Base-by-base conservation (phyloP, 495 filamentous ascomycete genomes). In the Aspergillus panamensis region DNA sequence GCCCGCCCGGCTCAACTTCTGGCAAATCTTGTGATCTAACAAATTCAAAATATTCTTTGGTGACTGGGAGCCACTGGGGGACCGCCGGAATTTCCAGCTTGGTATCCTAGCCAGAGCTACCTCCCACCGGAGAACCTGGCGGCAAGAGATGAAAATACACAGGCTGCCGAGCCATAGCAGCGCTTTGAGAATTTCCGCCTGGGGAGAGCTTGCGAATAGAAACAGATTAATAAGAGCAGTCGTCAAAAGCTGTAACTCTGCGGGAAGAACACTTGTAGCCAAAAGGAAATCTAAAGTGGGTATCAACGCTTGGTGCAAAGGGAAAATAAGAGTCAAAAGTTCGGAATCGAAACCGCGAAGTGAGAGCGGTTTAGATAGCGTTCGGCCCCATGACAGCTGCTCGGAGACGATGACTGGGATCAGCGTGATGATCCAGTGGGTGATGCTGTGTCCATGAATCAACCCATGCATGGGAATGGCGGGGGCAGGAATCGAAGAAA, bases 121-220 rank as follows among this genome's bases (percentile, higher is more conserved):
- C 35, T 87, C 90, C 90, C 90, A 96, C 68, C 78, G 83, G n/a
- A 97, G 83, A 14, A 93, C 80, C 48, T 86, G 82, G 39, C 80
- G 79, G 68, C 89, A 96, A 13, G 82, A 77, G 17, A 91, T 74
- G 48, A 96, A 86, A 16, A 96, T 63, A 49, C 81, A 80, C 48
- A 97, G 69, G 29, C 92, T 92, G 25, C 95, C 95, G 35, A 90
- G 79, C 92, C 94, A 97, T 7, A 97, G 76, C 30, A 96, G 66
- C 8, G 86, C 82, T 69, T 89, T 88, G 6, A 97, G 72, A 47
- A 97, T 95, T 31, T 88, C 74, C 7, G 84, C 84, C 72, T 97
- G 95, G 1, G 94, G 91, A 8, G 93, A 96, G 9, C 70, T 66
- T 25, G 92, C 85, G 59, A 92, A 82, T 13, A 96, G 67, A 39